phyloP scores from a whole-genome alignment of 305 asterid genomes.

The Solanum hybrid region DNA sequence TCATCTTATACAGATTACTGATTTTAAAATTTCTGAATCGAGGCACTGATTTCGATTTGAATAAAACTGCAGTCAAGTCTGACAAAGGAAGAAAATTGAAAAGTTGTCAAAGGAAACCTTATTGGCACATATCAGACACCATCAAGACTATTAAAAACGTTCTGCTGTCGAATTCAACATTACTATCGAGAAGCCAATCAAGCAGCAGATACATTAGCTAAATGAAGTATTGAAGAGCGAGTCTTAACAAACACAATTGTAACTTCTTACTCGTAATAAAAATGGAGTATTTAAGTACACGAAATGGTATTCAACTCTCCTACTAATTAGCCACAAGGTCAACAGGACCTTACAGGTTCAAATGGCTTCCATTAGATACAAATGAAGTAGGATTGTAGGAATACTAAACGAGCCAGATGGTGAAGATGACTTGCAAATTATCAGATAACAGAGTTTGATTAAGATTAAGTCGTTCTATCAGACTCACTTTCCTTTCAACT shows the following conservation, averaged over 20 bases:
- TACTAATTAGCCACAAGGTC: no score
- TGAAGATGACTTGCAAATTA: background rate
- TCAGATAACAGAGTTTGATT: background rate
- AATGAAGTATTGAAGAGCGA: no score
- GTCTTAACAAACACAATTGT: background rate
- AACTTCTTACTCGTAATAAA: no score
- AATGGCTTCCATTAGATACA: no score
- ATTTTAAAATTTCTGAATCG: no score
- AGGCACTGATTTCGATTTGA: background rate
- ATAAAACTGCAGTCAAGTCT: background rate
- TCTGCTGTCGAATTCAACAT: background rate
- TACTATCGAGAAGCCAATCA: background rate
- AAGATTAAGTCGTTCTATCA: background rate
- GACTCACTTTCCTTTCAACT: no score
- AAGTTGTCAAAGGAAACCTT: background rate
- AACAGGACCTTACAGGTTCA: no score
- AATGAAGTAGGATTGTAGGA: no score
- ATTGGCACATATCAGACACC: background rate
- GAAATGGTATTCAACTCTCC: no score
- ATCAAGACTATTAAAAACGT: background rate
- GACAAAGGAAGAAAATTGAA: background rate
- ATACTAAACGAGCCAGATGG: background rate
- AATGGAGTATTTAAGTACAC: no score
- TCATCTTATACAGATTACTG: no score
- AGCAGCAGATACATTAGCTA: background rate